Percentiles rank a stretch among this genome's conserved stretches.
These are phyloP conservation scores for Babesia sp. DNA, from an alignment of 169 alveolate species.

Conservation along the genomic window DNA sequence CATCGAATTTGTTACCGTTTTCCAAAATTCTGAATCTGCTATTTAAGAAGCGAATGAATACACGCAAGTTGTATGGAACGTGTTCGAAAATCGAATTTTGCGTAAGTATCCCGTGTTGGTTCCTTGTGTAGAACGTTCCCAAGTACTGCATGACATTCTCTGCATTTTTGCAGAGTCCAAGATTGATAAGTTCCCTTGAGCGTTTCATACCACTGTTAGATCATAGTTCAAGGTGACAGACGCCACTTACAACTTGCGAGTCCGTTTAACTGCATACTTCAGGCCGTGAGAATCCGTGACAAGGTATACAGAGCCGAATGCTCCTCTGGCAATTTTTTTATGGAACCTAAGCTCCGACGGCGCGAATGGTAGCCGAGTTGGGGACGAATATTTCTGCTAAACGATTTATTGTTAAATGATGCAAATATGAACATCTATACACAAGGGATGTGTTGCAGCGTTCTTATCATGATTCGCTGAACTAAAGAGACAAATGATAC, in stretches of 20 bases:
- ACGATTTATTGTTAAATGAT: no score
- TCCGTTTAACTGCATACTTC: slow-evolving; percentile 53
- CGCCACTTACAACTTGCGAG: slow-evolving; percentile 37
- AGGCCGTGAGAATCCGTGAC: slow-evolving; percentile 47
- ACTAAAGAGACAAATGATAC: no score
- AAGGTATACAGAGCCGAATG: slow-evolving; percentile 63
- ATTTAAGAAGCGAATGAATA: slow-evolving; percentile 21
- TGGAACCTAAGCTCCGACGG: slow-evolving; percentile 61
- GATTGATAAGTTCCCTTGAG: slow-evolving; percentile 54
- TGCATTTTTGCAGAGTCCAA: slow-evolving; percentile 64
- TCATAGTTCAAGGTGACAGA: background rate
- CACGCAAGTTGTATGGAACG: slow-evolving; percentile 42
- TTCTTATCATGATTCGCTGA: no score
- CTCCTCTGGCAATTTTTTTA: slow-evolving; percentile 56
- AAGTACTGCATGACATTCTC: slow-evolving; percentile 42
- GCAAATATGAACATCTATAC: no score
- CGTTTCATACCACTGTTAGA: slow-evolving; percentile 48
- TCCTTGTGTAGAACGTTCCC: slow-evolving; percentile 59
- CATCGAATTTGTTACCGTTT: no score
- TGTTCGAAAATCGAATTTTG: slow-evolving; percentile 57
- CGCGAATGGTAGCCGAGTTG: slow-evolving; percentile 29
- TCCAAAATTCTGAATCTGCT: background rate
- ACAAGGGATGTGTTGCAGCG: no score
- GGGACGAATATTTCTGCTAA: slow-evolving; percentile 51
- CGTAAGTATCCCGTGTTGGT: slow-evolving; percentile 38